A percentile compares a stretch with the other conserved stretches of the same genome.
Evolutionary conservation across 2,329 filamentous ascomycete genomes (phyloP).

Genomic region (Aureobasidium melanogenum): DNA sequence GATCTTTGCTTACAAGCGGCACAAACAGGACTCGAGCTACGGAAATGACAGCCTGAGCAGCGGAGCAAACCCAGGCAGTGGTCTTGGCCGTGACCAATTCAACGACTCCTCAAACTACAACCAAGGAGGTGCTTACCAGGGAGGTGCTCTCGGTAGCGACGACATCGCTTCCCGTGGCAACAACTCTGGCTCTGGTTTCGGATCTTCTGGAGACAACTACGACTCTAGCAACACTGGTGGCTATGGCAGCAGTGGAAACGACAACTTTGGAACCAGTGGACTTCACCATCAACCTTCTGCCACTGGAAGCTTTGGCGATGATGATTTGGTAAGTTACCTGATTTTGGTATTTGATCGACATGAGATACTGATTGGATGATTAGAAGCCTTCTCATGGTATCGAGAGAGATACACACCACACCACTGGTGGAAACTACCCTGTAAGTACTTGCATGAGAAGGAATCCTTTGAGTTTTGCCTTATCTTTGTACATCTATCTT

Average conservation of each 20-base stretch:
- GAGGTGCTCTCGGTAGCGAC: neutral
- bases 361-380: too few species aligned
- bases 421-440: neutral
- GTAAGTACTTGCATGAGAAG: neutral
- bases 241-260: constrained; percentile 17
- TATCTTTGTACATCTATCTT: neutral
- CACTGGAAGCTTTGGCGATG: neutral
- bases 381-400: neutral
- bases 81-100: neutral
- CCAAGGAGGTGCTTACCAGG: too few species aligned
- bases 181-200: constrained; percentile 13
- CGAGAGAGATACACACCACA: constrained; percentile 1
- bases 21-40: neutral
- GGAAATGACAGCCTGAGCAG: neutral
- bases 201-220: constrained; percentile 13
- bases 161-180: neutral
- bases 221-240: neutral
- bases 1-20: neutral
- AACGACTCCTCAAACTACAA: neutral
- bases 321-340: neutral
- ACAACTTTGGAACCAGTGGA: neutral
- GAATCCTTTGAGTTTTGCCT: neutral
- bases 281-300: neutral
- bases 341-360: too few species aligned
- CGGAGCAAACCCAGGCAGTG: neutral